Base-by-base conservation (phyloP, 2,329 filamentous ascomycete species). In the Tricladium varicosporioides region DNA sequence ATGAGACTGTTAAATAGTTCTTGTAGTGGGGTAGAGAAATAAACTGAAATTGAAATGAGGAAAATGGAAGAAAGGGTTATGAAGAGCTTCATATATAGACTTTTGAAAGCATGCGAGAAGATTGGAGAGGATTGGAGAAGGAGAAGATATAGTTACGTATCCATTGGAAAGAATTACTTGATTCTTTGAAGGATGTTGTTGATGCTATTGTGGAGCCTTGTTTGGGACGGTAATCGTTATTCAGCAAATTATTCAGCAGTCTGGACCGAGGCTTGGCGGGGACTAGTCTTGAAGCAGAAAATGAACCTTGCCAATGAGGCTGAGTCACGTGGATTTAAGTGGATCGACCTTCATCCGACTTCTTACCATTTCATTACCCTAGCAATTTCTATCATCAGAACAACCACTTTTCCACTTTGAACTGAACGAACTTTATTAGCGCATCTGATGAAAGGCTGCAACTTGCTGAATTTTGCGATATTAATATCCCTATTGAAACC, bases 71-170 rank as follows among this genome's bases (percentile, higher is more conserved):
- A 60, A 45, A 63, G 31, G 51, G 69, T 53, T 57, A 70, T 58
- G 60, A 70, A 56, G 63, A 68, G 65, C 64, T 70, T 70, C 68
- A 70, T 70, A 64, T 67, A 70, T 68, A 67, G 58, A 63, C 42
- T 49, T 60, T 55, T 8, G 27, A 27, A 51, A 48, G 58, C 19
- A 11, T 16, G 18, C 60, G 54, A 63, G 66, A 68, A 63, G 54
- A 48, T 55, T 56, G 55, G 59, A 66, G 64, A 65, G n/a, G 53
- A 57, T 63, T 59, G 54, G 56, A 65, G 64, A 65, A 62, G 54
- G 51, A 56, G 27, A 50, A 44, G 50, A 22, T 55, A 60, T n/a
- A 13, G n/a, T 40, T 40, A 40, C 36, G n/a, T 40, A n/a, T 11
- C 36, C 10, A 40, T 40, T 40, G 10, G 36, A 40, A 40, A 40